phyloP scores from a whole-genome alignment of 495 filamentous ascomycete genomes.

The Amniculicola lignicola region DNA sequence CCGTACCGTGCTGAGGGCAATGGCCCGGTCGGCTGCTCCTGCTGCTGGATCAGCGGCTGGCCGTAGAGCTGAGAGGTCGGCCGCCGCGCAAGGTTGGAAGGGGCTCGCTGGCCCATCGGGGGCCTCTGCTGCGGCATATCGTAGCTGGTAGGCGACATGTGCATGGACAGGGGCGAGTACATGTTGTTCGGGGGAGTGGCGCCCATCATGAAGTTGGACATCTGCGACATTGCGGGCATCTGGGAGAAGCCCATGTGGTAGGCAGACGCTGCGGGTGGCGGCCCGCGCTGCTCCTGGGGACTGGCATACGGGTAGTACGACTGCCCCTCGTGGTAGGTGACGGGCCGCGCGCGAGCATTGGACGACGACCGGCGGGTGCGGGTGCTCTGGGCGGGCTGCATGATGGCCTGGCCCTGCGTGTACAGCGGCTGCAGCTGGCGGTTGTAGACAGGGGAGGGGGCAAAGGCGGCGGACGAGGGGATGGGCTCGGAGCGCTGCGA shows the following conservation, averaged over 20 bases:
- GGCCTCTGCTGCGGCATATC: conserved; percentile 4
- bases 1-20: conserved; percentile 13
- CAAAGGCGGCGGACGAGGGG: conserved; percentile 1
- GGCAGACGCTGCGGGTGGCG: conserved; percentile 28
- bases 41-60: conserved; percentile 9
- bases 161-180: conserved; percentile 6
- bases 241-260: conserved; percentile 5
- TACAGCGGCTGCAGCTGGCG: conserved; percentile 16
- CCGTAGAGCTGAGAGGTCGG: conserved; percentile 17
- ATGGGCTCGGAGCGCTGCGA: conserved; percentile 20
- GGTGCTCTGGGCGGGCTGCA: conserved; percentile 21
- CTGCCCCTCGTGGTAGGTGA: conserved; percentile 28
- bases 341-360: conserved; percentile 9
- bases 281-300: conserved; percentile 15
- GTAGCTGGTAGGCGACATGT: conserved; percentile 8
- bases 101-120: not conserved
- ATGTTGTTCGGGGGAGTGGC: conserved; percentile 15
- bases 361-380: conserved; percentile 28
- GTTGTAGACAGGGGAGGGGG: conserved; percentile 18
- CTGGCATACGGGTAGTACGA: not conserved
- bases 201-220: conserved; percentile 4
- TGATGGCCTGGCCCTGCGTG: conserved; percentile 16
- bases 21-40: not conserved
- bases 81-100: conserved; percentile 24
- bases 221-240: not conserved